phyloP scores from a whole-genome alignment of 257 asterid species.

The Solanum tarapatanum region DNA sequence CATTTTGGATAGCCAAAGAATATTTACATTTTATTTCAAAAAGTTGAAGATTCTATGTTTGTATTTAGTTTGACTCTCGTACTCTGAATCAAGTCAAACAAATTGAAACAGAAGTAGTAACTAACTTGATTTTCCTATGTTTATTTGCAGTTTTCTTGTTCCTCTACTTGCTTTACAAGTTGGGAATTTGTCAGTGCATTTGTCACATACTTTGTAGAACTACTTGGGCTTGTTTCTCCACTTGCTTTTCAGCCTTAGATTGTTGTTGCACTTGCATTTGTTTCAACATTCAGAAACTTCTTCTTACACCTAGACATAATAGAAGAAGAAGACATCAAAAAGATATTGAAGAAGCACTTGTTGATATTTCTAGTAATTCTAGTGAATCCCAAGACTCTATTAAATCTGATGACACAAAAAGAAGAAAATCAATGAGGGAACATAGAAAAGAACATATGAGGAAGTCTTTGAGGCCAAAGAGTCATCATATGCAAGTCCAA shows the following conservation, averaged over 20 bases:
- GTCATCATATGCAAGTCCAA: constrained; percentile 25
- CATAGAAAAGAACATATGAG: constrained; percentile 40
- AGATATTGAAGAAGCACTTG: constrained; percentile 24
- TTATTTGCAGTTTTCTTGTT: constrained; percentile 53
- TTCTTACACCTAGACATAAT: constrained; percentile 3
- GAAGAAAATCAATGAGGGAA: constrained; percentile 4
- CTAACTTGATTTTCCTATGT: background rate
- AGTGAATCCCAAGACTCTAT: constrained; percentile 14
- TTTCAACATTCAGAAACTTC: too few species aligned
- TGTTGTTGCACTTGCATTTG: too few species aligned
- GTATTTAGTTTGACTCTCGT: background rate
- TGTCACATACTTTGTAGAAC: constrained; percentile 7
- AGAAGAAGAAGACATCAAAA: constrained; percentile 10
- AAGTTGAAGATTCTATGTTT: background rate
- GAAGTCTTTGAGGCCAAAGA: constrained; percentile 48
- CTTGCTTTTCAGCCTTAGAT: too few species aligned
- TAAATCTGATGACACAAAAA: constrained; percentile 5
- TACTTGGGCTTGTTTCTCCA: too few species aligned
- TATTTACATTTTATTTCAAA: too few species aligned
- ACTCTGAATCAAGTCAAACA: background rate
- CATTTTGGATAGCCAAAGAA: too few species aligned
- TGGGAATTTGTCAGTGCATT: constrained; percentile 72
- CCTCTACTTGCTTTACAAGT: constrained; percentile 56
- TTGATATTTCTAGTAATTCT: constrained; percentile 2
- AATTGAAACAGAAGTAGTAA: background rate